These are phyloP conservation scores for Yamadazyma akitaensis DNA, from an alignment of 805 yeast genomes.

Conservation along the genomic window DNA sequence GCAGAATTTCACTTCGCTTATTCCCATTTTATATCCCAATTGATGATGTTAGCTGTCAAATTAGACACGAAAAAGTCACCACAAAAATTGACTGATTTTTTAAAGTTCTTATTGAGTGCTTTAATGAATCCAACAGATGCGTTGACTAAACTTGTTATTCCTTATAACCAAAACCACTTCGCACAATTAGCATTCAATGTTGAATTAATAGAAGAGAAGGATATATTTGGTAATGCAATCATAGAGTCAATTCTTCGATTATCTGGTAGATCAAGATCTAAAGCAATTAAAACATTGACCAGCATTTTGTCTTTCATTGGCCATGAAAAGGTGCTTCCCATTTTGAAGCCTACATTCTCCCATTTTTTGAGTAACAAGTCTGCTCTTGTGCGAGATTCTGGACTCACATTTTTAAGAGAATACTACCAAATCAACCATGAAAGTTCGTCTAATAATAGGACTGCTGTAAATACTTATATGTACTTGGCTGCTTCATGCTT, in stretches of 20 bases:
- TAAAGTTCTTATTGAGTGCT: neutral
- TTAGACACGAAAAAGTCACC: neutral
- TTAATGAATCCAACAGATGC: neutral
- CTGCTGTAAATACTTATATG: slow-evolving; percentile 47
- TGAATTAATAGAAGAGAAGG: neutral
- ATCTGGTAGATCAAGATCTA: slow-evolving; percentile 36
- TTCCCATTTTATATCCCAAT: neutral
- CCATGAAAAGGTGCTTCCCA: slow-evolving; percentile 44
- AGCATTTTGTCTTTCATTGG: slow-evolving; percentile 53
- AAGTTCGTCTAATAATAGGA: neutral
- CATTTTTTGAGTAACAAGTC: slow-evolving; percentile 55
- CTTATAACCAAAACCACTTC: neutral
- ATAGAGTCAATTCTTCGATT: slow-evolving; percentile 18
- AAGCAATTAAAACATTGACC: slow-evolving; percentile 65
- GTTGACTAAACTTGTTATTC: neutral
- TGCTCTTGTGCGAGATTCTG: slow-evolving; percentile 73
- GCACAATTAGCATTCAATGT: neutral
- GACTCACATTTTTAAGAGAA: slow-evolving; percentile 59
- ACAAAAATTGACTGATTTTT: neutral
- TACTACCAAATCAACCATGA: slow-evolving; percentile 44
- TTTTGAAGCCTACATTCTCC: slow-evolving; percentile 51
- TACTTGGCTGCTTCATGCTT: slow-evolving; percentile 44
- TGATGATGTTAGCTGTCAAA: neutral
- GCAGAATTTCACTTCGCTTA: slow-evolving; percentile 2
- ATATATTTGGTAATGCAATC: neutral